Conservation (phyloP, 2,329 filamentous ascomycete species). For the Coniochaeta pulveracea region DNA sequence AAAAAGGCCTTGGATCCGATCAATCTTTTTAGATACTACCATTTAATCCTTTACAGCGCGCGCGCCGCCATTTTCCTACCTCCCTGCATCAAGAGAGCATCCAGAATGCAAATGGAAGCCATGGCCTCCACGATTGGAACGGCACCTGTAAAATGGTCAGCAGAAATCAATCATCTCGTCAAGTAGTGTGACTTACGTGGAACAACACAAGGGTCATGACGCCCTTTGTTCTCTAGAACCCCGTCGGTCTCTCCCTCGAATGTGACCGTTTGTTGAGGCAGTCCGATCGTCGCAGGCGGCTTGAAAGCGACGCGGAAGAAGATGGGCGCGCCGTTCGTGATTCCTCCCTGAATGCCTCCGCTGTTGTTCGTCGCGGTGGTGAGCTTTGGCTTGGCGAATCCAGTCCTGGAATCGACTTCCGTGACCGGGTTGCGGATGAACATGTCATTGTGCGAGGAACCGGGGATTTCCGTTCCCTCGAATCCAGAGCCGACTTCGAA, state of each 20-base stretch:
- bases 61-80: too few relatives aligned
- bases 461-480: constrained; percentile 71
- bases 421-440: constrained; percentile 60
- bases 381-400: constrained; percentile 47
- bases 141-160: too few relatives aligned
- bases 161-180: too few relatives aligned
- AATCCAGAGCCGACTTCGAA: constrained; percentile 96
- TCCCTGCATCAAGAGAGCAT: too few relatives aligned
- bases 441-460: constrained; percentile 85
- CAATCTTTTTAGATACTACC: too few relatives aligned
- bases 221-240: constrained; percentile 77
- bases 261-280: constrained; percentile 72
- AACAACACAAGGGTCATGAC: constrained; percentile 90
- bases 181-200: too few relatives aligned
- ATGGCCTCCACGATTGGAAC: constrained; percentile 84
- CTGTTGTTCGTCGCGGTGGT: constrained; percentile 91
- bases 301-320: constrained; percentile 96
- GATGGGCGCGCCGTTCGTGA: constrained; percentile 84
- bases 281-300: constrained; percentile 84
- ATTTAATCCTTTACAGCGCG: too few relatives aligned
- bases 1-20: too few relatives aligned
- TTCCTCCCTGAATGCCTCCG: constrained; percentile 90
- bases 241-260: constrained; percentile 65
- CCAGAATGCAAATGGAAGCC: too few relatives aligned
- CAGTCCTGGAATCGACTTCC: constrained; percentile 21